Base-by-base conservation (phyloP, 768 basidiomycete species). In the Russula emetica region DNA sequence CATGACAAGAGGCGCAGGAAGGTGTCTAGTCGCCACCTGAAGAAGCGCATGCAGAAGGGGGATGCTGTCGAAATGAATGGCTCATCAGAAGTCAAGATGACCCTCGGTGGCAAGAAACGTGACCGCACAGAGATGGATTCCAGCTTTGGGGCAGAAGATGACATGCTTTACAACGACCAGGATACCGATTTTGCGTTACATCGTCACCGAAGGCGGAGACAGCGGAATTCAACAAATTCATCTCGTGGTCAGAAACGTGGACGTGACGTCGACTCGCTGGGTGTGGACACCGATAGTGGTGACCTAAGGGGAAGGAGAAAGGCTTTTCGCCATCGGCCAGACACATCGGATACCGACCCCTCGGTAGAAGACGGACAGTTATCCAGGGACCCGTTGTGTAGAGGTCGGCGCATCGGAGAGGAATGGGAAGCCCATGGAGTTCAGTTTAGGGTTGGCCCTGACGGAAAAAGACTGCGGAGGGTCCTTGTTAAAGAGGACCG, bases 341-440 rank as follows among this genome's bases (percentile, higher is more conserved):
- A 83, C 75, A 70, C 69, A 47, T 79, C 80, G 22, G 78, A 77
- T 3, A 75, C 73, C 40, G 74, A 86, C 71, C 68, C 76, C n/a
- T 81, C 77, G 5, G 75, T 79, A 73, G 80, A 81, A 36, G 82
- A 77, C n/a, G 77, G 78, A 10, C 72, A 76, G 28, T 69, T 78
- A 11, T 83, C 84, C 5, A 74, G 72, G 55, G 82, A 82, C 67
- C 77, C 80, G 11, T 76, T 79, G n/a, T 82, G 83, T 62, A 81
- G 79, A 67, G 79, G 80, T 30, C 82, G 84, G 57, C 79, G 77
- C 62, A 80, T 89, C 63, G 88, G 89, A 30, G 90, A 92, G 38
- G 81, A 86, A 72, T 93, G 90, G 90, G 84, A 87, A 67, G 81
- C 74, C 38, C 85, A 87, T 69, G 89, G 86, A 49, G 76, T 87